Evolutionary conservation across 345 rosid species (phyloP).

Genomic region (Kernera saxatilis): DNA sequence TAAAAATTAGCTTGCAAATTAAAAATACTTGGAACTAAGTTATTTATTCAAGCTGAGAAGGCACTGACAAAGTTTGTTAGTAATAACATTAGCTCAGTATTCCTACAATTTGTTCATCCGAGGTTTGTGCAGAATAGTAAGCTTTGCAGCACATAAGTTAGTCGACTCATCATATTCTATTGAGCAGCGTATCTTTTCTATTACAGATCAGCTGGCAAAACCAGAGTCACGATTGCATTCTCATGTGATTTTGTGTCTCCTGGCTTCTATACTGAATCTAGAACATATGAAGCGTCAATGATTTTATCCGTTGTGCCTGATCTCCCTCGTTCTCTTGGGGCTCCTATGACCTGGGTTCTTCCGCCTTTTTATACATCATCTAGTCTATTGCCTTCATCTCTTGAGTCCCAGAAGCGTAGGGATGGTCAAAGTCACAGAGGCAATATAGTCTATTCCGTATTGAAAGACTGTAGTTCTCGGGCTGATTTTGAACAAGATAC

Average conservation of each 20-base stretch:
- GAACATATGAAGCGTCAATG: slow-evolving; percentile 56
- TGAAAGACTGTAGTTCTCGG: slow-evolving; percentile 50
- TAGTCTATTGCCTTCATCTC: slow-evolving; percentile 53
- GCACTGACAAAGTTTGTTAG: neutral
- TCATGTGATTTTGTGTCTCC: slow-evolving; percentile 72
- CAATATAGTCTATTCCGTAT: slow-evolving; percentile 54
- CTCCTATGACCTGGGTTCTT: slow-evolving; percentile 80
- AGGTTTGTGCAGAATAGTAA: neutral
- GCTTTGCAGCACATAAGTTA: neutral
- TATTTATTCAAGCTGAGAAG: neutral
- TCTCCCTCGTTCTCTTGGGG: slow-evolving; percentile 87
- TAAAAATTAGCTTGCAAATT: neutral
- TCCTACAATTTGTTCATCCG: slow-evolving; percentile 3
- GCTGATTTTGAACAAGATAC: slow-evolving; percentile 43
- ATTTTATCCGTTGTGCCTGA: slow-evolving; percentile 63
- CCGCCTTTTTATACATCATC: slow-evolving; percentile 82
- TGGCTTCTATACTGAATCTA: slow-evolving; percentile 55
- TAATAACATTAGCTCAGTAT: slow-evolving; percentile 9
- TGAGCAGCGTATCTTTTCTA: slow-evolving; percentile 21
- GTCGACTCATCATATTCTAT: slow-evolving; percentile 9
- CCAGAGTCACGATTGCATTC: slow-evolving; percentile 62
- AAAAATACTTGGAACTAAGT: neutral
- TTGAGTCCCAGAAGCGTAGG: slow-evolving; percentile 41
- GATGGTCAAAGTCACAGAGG: slow-evolving; percentile 63
- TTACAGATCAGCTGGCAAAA: slow-evolving; percentile 73